These are phyloP conservation scores for Phoenix dactylifera DNA, from an alignment of 176 grass and related monocot species.

Conservation along the genomic window DNA sequence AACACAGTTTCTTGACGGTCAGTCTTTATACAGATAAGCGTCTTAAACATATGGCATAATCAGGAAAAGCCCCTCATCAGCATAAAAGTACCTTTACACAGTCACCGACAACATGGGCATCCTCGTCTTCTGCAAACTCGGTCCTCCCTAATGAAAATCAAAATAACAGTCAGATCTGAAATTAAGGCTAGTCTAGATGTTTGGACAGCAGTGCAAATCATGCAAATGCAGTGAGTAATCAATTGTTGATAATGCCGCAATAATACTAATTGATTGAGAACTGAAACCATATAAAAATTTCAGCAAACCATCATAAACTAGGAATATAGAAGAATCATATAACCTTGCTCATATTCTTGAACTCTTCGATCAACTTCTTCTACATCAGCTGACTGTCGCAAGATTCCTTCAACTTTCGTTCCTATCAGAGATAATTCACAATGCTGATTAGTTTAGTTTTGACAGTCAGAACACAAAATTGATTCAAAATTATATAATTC, in stretches of 20 bases:
- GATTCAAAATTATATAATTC: background rate
- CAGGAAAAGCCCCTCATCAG: conserved; percentile 1
- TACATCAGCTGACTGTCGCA: conserved; percentile 90
- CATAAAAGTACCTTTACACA: conserved; percentile 74
- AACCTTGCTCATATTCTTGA: conserved; percentile 98
- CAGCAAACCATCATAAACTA: too few species aligned
- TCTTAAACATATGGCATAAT: background rate
- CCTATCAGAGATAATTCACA: conserved; percentile 46
- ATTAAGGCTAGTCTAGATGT: conserved; percentile 2
- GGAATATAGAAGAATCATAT: too few species aligned
- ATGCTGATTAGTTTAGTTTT: conserved; percentile 4
- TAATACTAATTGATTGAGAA: too few species aligned
- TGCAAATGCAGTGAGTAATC: too few species aligned
- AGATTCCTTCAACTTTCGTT: conserved; percentile 92
- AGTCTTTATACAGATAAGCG: too few species aligned
- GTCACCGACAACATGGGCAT: conserved; percentile 95
- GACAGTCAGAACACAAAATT: background rate
- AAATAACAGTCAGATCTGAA: conserved; percentile 24
- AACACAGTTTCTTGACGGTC: conserved; percentile 5
- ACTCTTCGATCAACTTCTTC: conserved; percentile 93
- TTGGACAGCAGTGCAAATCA: too few species aligned
- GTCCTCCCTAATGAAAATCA: conserved; percentile 45
- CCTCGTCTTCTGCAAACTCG: conserved; percentile 77
- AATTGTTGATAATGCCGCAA: too few species aligned
- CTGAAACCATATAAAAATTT: too few species aligned